A percentile compares a stretch with the other conserved stretches of the same genome.
phyloP scores from a whole-genome alignment of 331 rosid species.

The Rhamnella rubrinervis region DNA sequence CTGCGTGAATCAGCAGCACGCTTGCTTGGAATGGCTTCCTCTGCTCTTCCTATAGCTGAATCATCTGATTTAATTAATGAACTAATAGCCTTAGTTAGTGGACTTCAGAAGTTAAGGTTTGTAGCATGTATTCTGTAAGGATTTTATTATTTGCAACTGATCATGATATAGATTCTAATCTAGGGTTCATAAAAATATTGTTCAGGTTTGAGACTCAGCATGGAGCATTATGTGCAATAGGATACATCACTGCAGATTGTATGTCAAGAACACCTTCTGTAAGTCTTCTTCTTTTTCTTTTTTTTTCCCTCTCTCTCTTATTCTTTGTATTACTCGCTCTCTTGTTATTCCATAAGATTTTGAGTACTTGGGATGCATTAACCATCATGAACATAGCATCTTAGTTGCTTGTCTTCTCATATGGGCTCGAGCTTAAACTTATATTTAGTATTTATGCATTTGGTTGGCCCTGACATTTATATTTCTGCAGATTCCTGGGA shows the following conservation, averaged over 20 bases:
- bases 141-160: conserved; percentile 10
- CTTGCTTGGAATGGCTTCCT: conserved; percentile 89
- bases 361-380: neutral
- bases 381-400: too few species aligned
- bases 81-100: conserved; percentile 57
- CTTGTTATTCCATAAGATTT: neutral
- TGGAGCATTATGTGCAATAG: conserved; percentile 84
- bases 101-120: conserved; percentile 64
- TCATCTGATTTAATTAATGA: conserved; percentile 56
- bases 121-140: conserved; percentile 10
- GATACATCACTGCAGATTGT: conserved; percentile 83
- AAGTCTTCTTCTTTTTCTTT: too few species aligned
- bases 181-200: conserved; percentile 17
- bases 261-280: conserved; percentile 61
- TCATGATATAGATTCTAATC: conserved; percentile 11
- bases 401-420: too few species aligned
- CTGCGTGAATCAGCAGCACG: conserved; percentile 95
- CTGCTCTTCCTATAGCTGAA: conserved; percentile 54
- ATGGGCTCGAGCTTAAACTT: neutral
- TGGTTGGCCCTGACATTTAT: conserved; percentile 8
- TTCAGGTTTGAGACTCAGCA: conserved; percentile 90
- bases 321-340: too few species aligned
- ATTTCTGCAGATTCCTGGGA: conserved; percentile 58
- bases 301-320: neutral
- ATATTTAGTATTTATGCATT: neutral